A percentile compares a stretch with the other conserved stretches of the same genome.
phyloP scores from a whole-genome alignment of 208 protist species.

The Leishmania major region DNA sequence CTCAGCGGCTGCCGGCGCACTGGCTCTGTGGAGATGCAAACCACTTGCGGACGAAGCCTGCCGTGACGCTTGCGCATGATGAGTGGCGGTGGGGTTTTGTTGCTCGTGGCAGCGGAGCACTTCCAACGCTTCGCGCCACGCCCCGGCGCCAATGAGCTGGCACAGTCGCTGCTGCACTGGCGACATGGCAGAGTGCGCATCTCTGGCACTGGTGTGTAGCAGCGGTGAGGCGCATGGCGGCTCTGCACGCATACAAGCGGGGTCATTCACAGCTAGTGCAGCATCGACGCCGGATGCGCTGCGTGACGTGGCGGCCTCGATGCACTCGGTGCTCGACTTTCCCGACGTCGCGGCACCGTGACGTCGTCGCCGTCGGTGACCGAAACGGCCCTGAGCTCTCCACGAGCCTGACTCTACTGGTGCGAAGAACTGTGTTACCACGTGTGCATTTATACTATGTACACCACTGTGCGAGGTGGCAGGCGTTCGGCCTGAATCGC shows the following conservation, averaged over 20 bases:
- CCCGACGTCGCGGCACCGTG: too few relatives aligned
- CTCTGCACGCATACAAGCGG: not conserved
- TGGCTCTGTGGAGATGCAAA: not conserved
- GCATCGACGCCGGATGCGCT: not conserved
- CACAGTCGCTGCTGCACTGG: slow-evolving; percentile 3
- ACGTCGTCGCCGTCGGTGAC: not conserved
- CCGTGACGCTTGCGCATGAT: not conserved
- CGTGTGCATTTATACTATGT: not conserved
- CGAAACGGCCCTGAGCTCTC: not conserved
- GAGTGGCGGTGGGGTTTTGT: not conserved
- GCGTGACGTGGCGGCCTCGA: not conserved
- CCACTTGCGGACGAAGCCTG: not conserved
- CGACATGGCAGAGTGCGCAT: not conserved
- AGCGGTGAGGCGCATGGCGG: not conserved
- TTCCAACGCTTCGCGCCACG: slow-evolving; percentile 11
- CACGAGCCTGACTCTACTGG: not conserved
- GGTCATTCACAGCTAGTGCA: not conserved
- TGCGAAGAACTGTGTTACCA: not conserved
- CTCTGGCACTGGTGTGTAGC: not conserved
- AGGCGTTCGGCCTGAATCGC: not conserved
- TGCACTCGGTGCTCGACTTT: not conserved
- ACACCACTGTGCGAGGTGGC: not conserved
- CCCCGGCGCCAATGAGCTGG: slow-evolving; percentile 8
- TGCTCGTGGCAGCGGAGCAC: not conserved
- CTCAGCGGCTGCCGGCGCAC: not conserved